A percentile compares a stretch with the other conserved stretches of the same genome.
Conservation (phyloP, 2,329 filamentous ascomycete genomes). For the Colletotrichum aenigma region DNA sequence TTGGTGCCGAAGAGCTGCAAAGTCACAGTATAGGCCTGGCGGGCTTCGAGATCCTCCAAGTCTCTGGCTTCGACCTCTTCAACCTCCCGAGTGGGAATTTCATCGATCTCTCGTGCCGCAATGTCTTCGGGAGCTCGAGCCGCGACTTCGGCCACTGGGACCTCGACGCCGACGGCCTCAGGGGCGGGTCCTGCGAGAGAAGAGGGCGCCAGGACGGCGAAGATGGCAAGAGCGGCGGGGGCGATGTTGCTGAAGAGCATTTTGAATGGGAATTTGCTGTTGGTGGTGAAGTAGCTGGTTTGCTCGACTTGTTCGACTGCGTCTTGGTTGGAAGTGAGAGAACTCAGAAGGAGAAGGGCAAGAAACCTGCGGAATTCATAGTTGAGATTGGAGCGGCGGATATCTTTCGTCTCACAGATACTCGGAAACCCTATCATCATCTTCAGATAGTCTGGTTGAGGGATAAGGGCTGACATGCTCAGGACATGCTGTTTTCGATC, state of each 20-base stretch:
- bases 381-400: not conserved
- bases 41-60: not conserved
- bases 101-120: not conserved
- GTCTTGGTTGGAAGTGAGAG: not conserved
- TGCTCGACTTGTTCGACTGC: not conserved
- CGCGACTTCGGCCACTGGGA: not conserved
- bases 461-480: not conserved
- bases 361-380: not conserved
- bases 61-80: not conserved
- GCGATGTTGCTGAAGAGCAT: not conserved
- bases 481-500: not conserved
- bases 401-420: not conserved
- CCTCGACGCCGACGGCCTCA: not conserved
- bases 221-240: not conserved
- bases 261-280: not conserved
- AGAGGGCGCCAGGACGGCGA: not conserved
- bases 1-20: not conserved
- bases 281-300: not conserved
- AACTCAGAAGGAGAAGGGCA: not conserved
- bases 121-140: not conserved
- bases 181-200: not conserved
- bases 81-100: not conserved
- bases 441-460: no score
- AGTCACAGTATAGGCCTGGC: not conserved
- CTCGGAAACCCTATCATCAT: not conserved